Base-by-base conservation (phyloP, 306 rosid genomes). In the Malus sieversii region DNA sequence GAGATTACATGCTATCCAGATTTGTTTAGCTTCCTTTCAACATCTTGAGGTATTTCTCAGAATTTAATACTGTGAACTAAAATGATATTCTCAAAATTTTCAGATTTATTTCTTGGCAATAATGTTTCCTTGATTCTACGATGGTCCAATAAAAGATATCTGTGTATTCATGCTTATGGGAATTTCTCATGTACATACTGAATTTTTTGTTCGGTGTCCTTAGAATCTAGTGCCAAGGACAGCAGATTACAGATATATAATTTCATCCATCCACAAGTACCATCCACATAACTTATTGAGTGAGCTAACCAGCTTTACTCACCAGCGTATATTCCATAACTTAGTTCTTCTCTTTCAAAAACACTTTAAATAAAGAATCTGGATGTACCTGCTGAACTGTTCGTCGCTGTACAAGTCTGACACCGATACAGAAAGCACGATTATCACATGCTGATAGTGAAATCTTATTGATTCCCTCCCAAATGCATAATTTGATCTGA, bases 351-450 rank as follows among this genome's bases (percentile, higher is more conserved):
- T 4, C n/a, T 8, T n/a, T 22, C 52, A 27, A n/a, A 65, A 48
- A 66, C 22, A 30, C 6, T 8, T 45, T 67, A 38, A 15, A 22
- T 44, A 14, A 70, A 44, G 27, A 70, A 53, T 11, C 38, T 52
- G 29, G 60, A 67, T 83, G 70, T 74, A 96, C 99, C 99, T 96
- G 97, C 76, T 83, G 92, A 85, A 90, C 58, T 68, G 79, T 86
- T 57, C 80, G 96, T 80, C 90, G 88, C 85, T 82, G 87, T 76
- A 96, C 98, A 80, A 96, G 84, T 63, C 99, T 96, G 73, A 96
- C 97, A 65, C 99, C 99, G 45, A 96, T 77, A 81, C 99, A 96
- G 79, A 96, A 96, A 65, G 78, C 68, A 58, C 99, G 97, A 86
- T 91, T 79, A 87, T 96, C 99, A 78, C 97, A 82, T 80, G 89